Evolutionary conservation across 257 asterid genomes (phyloP).

Genomic region (Jacaranda copaia): DNA sequence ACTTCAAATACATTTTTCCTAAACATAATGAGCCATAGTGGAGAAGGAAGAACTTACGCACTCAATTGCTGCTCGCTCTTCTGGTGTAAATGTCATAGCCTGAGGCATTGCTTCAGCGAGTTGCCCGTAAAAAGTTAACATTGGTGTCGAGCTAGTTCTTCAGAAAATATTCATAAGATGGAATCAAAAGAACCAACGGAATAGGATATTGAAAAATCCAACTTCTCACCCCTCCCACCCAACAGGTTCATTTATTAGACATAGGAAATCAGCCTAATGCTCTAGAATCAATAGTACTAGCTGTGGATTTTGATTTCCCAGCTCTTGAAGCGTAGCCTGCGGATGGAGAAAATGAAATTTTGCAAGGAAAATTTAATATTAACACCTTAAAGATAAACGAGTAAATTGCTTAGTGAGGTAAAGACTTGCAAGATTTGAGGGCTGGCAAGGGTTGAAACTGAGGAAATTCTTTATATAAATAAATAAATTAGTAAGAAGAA

Average conservation of each 20-base stretch:
- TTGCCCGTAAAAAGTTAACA: slow-evolving; percentile 52
- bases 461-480: background rate
- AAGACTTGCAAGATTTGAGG: slow-evolving; percentile 69
- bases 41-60: slow-evolving; percentile 52
- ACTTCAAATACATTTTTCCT: background rate
- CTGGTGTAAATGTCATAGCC: slow-evolving; percentile 72
- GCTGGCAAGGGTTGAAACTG: slow-evolving; percentile 73
- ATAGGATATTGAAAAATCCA: background rate
- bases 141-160: background rate
- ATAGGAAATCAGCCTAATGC: slow-evolving; percentile 85
- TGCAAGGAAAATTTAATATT: slow-evolving; percentile 22
- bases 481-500: background rate
- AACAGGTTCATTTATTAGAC: slow-evolving; percentile 86
- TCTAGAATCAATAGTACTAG: slow-evolving; percentile 83
- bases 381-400: slow-evolving; percentile 12
- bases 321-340: slow-evolving; percentile 96
- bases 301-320: slow-evolving; percentile 93
- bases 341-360: slow-evolving; percentile 43
- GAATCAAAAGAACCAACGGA: background rate
- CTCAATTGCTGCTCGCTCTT: slow-evolving; percentile 74
- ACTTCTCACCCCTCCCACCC: slow-evolving; percentile 73
- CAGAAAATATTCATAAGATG: slow-evolving; percentile 11
- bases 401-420: background rate
- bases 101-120: slow-evolving; percentile 67
- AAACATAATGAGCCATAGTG: background rate